Base-by-base conservation (phyloP, 2,329 filamentous ascomycete species). In the Simplicillium aogashimaense region DNA sequence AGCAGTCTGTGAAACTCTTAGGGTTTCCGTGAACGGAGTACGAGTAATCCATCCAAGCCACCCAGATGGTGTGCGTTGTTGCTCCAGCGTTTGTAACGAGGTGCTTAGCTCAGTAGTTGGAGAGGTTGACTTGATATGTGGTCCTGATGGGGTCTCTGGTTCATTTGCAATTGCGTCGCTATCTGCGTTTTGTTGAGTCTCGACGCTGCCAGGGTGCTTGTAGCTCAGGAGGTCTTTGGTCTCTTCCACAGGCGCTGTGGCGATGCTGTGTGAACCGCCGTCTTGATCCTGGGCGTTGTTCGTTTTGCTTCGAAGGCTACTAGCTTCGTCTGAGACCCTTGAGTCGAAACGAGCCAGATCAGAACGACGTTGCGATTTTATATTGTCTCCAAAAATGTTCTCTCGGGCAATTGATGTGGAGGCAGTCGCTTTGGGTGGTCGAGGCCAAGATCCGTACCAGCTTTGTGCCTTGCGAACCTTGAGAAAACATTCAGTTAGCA, bases 361-460 rank as follows among this genome's bases (percentile, higher is more conserved):
- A 3, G 69, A 59, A 1, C 61, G 49, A 8, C 61, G 60, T n/a
- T 52, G 60, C 1, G 71, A 60, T 42, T 65, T 67, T 36, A 69
- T 56, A 3, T 71, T 76, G 36, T 69, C 74, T 25, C 75, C 77
- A 35, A 75, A 58, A 20, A 81, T 80, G 11, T 71, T 76, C 53
- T 82, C 77, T 46, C 66, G 68, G 3, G 75, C 74, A 35, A 82
- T 61, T 38, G 76, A 73, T 6, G 72, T 79, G 8, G 76, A 81
- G 20, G 77, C 67, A 13, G 65, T 60, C 7, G 76, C 72, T 51
- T 81, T 81, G 25, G 69, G 61, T 29, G 59, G 54, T 44, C 71
- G 64, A 14, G 74, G 71, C 74, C 74, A 79, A 14, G 76, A 74
- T 39, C 74, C 74, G 54, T 81, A 81, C 77, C 76, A 81, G 54